These are phyloP conservation scores for Obba rivulosa DNA, from an alignment of 768 basidiomycete genomes.

Conservation along the genomic window DNA sequence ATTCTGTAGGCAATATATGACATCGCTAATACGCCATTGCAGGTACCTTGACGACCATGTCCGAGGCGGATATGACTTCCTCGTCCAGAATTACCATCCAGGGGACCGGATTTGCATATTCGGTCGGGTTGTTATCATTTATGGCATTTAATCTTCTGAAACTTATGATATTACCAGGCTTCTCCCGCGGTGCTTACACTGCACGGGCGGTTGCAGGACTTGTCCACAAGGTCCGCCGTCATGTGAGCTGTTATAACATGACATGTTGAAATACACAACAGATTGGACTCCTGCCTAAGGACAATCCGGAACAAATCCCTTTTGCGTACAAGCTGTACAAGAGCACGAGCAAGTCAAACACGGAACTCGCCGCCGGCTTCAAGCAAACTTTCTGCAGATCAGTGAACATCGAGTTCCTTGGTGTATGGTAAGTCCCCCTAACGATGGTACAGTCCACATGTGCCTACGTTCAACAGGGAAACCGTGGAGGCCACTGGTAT, in stretches of 20 bases:
- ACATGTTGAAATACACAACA: conserved; percentile 19
- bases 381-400: conserved; percentile 64
- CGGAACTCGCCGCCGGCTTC: conserved; percentile 54
- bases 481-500: conserved; percentile 76
- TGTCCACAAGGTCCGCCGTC: conserved; percentile 51
- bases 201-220: conserved; percentile 72
- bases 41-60: conserved; percentile 73
- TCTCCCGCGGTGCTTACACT: conserved; percentile 68
- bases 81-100: conserved; percentile 71
- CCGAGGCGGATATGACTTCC: conserved; percentile 67
- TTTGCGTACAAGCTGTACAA: conserved; percentile 76
- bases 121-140: conserved; percentile 30
- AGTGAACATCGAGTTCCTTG: conserved; percentile 75
- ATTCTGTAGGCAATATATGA: background rate
- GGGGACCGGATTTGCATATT: conserved; percentile 77
- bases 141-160: background rate
- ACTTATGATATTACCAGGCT: conserved; percentile 40
- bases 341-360: conserved; percentile 39
- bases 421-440: conserved; percentile 51
- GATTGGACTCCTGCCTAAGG: conserved; percentile 67
- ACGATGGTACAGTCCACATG: background rate
- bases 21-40: background rate
- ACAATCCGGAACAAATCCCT: conserved; percentile 62
- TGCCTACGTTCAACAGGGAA: conserved; percentile 43
- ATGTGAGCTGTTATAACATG: background rate